Evolutionary conservation across 2,329 filamentous ascomycete genomes (phyloP).

Genomic region (Neoascochyta sp.): DNA sequence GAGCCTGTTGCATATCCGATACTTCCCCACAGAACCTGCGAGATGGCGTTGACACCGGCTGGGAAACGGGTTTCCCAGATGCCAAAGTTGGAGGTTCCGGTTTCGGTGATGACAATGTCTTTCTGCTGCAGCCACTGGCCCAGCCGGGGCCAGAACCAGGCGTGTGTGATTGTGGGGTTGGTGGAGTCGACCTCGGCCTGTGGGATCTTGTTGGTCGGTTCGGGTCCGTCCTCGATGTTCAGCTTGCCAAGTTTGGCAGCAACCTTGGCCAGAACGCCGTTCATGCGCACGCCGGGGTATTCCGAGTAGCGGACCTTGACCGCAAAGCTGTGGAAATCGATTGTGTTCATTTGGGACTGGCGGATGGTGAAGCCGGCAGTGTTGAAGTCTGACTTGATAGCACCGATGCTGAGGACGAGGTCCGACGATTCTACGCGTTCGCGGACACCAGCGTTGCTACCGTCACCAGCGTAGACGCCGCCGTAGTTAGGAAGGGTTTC

Average conservation of each 20-base stretch:
- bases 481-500: conserved; percentile 73
- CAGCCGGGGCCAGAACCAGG: conserved; percentile 73
- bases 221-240: conserved; percentile 51
- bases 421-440: conserved; percentile 65
- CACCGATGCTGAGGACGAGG: conserved; percentile 66
- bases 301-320: conserved; percentile 73
- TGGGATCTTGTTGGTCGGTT: conserved; percentile 52
- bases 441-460: conserved; percentile 63
- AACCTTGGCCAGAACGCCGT: conserved; percentile 70
- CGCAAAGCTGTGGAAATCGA: conserved; percentile 74
- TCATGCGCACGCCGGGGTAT: conserved; percentile 75
- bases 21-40: conserved; percentile 69
- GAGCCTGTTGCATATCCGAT: conserved; percentile 64
- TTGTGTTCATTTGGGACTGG: conserved; percentile 70
- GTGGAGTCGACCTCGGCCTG: conserved; percentile 27
- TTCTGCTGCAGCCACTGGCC: conserved; percentile 67
- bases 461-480: conserved; percentile 80
- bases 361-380: conserved; percentile 79
- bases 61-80: conserved; percentile 84
- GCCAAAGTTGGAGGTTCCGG: conserved; percentile 83
- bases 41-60: conserved; percentile 70
- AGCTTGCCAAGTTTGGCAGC: conserved; percentile 57
- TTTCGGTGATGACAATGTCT: conserved; percentile 82
- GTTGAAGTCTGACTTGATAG: conserved; percentile 74
- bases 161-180: conserved; percentile 58